A percentile compares a stretch with the other conserved stretches of the same genome.
phyloP scores from a whole-genome alignment of 352 stramenopile genomes.

The Phytophthora hybrid region DNA sequence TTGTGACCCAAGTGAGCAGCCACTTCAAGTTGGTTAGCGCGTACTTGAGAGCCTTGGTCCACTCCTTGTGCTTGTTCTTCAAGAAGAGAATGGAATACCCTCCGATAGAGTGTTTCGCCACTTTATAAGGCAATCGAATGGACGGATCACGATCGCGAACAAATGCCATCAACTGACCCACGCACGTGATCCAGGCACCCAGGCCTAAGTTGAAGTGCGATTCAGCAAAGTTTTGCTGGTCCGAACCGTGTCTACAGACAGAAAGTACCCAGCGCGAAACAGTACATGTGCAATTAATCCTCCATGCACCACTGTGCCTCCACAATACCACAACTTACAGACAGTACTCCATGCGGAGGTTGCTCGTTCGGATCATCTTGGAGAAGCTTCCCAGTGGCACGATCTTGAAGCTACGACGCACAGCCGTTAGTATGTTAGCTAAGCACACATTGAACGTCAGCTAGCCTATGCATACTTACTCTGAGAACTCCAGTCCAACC shows the following conservation, averaged over 20 bases:
- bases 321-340: conserved; percentile 59
- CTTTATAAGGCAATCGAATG: conserved; percentile 83
- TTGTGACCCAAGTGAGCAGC: conserved; percentile 75
- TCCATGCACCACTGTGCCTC: conserved; percentile 2
- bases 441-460: neutral
- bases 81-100: conserved; percentile 77
- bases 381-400: conserved; percentile 89
- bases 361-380: conserved; percentile 85
- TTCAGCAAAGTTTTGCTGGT: conserved; percentile 86
- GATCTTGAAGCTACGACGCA: conserved; percentile 77
- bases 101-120: conserved; percentile 76
- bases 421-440: conserved; percentile 7
- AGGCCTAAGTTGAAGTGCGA: conserved; percentile 89
- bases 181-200: conserved; percentile 79
- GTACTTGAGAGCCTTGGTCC: conserved; percentile 89
- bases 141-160: conserved; percentile 64
- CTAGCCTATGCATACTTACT: conserved; percentile 52
- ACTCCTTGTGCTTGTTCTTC: conserved; percentile 86
- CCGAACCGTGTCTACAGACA: conserved; percentile 76
- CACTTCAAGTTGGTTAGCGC: conserved; percentile 89
- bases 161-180: conserved; percentile 71
- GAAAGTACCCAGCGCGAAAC: conserved; percentile 26
- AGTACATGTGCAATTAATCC: conserved; percentile 1
- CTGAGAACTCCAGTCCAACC: conserved; percentile 70
- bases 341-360: conserved; percentile 83